Evolutionary conservation across 2,329 filamentous ascomycete genomes (phyloP).

Genomic region (Stromatinia cepivora): DNA sequence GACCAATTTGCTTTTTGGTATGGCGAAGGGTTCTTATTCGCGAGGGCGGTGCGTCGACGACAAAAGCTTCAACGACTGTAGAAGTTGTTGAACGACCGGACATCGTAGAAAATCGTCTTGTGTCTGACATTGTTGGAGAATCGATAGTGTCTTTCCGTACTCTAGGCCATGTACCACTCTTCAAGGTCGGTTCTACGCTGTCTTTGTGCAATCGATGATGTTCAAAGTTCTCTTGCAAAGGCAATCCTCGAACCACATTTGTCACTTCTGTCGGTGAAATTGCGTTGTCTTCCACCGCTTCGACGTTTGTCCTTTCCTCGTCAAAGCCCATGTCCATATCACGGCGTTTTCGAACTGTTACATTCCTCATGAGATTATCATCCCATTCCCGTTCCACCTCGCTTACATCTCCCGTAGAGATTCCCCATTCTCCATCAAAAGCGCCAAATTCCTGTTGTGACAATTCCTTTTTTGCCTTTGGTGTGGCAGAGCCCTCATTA

Average conservation of each 20-base stretch:
- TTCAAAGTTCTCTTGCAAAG: slow-evolving; percentile 36
- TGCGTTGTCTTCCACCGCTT: slow-evolving; percentile 50
- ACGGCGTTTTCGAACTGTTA: slow-evolving; percentile 50
- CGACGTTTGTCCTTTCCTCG: slow-evolving; percentile 41
- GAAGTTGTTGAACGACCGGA: slow-evolving; percentile 57
- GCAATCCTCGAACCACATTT: slow-evolving; percentile 42
- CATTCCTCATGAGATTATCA: slow-evolving; percentile 54
- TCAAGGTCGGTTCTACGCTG: not conserved
- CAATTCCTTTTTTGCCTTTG: slow-evolving; percentile 37
- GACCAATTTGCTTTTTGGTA: slow-evolving; percentile 54
- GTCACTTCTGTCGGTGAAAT: slow-evolving; percentile 55
- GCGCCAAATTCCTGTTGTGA: slow-evolving; percentile 52
- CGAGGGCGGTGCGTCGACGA: slow-evolving; percentile 53
- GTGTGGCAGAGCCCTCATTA: slow-evolving; percentile 39
- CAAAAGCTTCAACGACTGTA: slow-evolving; percentile 59
- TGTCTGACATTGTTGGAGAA: slow-evolving; percentile 42
- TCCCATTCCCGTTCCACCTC: slow-evolving; percentile 58
- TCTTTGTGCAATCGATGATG: slow-evolving; percentile 34
- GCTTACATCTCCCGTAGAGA: slow-evolving; percentile 40
- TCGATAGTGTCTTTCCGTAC: slow-evolving; percentile 26
- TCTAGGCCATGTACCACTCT: slow-evolving; percentile 25
- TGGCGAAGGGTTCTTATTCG: slow-evolving; percentile 59
- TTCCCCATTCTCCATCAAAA: slow-evolving; percentile 61
- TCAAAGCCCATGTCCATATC: slow-evolving; percentile 29
- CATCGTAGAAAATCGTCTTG: slow-evolving; percentile 53